Conservation (phyloP, 345 rosid species). For the Gossypium ekmanianum region DNA sequence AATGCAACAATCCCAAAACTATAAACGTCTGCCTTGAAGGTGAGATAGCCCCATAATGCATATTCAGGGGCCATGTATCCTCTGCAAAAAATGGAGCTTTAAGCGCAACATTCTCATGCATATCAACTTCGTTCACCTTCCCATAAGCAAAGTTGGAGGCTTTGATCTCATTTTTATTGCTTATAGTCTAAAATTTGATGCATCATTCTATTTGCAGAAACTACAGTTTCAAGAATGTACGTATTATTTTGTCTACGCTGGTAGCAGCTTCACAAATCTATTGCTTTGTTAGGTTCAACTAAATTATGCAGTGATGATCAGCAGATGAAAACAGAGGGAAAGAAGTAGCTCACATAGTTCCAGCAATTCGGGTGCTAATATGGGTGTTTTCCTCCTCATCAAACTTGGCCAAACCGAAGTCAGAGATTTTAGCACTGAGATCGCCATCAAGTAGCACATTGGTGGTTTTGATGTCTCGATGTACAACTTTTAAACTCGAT, state of each 20-base stretch:
- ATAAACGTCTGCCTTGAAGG: slow-evolving; percentile 60
- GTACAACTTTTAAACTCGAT: slow-evolving; percentile 61
- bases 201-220: not conserved
- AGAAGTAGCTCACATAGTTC: slow-evolving; percentile 46
- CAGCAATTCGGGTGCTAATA: slow-evolving; percentile 65
- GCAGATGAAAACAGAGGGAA: not conserved
- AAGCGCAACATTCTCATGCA: not conserved
- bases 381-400: slow-evolving; percentile 66
- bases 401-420: slow-evolving; percentile 69
- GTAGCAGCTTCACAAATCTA: not conserved
- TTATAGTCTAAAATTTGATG: not conserved
- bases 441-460: slow-evolving; percentile 60
- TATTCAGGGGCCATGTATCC: slow-evolving; percentile 68
- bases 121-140: not conserved
- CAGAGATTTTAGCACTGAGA: slow-evolving; percentile 56
- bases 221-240: not conserved
- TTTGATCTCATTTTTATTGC: not conserved
- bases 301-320: not conserved
- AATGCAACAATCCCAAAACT: slow-evolving; percentile 55
- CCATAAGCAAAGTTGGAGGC: not conserved
- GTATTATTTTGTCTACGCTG: not conserved
- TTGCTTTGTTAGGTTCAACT: not conserved
- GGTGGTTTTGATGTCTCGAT: slow-evolving; percentile 68
- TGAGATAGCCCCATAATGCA: slow-evolving; percentile 57
- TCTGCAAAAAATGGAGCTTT: slow-evolving; percentile 19